Percentiles rank a stretch among this genome's conserved stretches.
phyloP scores from a whole-genome alignment of 2,329 filamentous ascomycete genomes.

The Xylariaceae sp. region DNA sequence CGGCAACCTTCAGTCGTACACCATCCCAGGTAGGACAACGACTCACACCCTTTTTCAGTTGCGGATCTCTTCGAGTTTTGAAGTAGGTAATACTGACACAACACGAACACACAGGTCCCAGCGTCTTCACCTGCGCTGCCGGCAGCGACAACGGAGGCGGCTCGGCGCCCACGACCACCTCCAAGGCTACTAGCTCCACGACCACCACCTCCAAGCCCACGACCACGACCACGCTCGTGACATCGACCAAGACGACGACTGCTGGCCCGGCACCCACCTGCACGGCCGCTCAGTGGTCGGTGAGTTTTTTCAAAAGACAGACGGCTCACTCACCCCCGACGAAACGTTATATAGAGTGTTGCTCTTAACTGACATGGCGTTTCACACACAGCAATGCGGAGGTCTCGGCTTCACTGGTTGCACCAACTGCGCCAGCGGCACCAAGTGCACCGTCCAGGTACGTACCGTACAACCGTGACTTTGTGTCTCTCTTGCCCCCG shows the following conservation, averaged over 20 bases:
- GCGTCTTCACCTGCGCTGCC: slow-evolving; percentile 20
- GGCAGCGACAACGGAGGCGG: slow-evolving; percentile 8
- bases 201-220: neutral
- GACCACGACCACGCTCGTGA: slow-evolving; percentile 16
- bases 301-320: slow-evolving; percentile 1
- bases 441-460: slow-evolving; percentile 20
- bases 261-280: slow-evolving; percentile 13
- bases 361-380: too few relatives aligned
- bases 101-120: slow-evolving; percentile 15
- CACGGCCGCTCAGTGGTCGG: slow-evolving; percentile 14
- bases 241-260: slow-evolving; percentile 16
- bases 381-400: slow-evolving; percentile 22
- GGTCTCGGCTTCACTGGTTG: slow-evolving; percentile 19
- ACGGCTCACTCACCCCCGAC: too few relatives aligned
- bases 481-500: too few relatives aligned
- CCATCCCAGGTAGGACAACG: slow-evolving; percentile 27
- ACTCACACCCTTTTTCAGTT: too few relatives aligned
- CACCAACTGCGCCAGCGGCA: slow-evolving; percentile 17
- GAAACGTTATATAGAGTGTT: too few relatives aligned
- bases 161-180: slow-evolving; percentile 6
- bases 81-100: slow-evolving; percentile 5
- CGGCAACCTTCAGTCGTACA: slow-evolving; percentile 27
- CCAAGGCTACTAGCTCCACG: too few relatives aligned
- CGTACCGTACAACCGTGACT: too few relatives aligned
- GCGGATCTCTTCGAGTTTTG: too few relatives aligned